Evolutionary conservation across 208 protist genomes (phyloP).

Genomic region (Trypanosomatidae sp.): DNA sequence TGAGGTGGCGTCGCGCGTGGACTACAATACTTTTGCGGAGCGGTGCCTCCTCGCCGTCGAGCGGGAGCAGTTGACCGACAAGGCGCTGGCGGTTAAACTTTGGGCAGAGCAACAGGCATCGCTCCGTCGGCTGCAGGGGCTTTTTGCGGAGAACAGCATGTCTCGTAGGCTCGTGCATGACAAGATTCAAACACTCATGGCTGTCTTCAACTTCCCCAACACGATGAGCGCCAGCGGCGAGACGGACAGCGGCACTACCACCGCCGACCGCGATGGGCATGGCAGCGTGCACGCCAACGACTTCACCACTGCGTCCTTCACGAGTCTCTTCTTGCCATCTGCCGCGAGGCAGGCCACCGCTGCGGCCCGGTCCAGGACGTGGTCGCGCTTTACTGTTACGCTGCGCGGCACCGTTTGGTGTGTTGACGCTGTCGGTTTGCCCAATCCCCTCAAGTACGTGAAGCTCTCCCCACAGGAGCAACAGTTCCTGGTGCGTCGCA

Average conservation of each 20-base stretch:
- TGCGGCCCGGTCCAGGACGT: constrained; percentile 45
- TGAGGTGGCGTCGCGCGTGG: constrained; percentile 74
- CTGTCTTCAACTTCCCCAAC: neutral
- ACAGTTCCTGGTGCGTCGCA: constrained; percentile 68
- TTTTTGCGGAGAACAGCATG: constrained; percentile 49
- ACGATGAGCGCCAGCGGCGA: neutral
- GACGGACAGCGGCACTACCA: neutral
- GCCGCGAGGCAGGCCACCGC: constrained; percentile 35
- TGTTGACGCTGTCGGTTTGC: constrained; percentile 40
- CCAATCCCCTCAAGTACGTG: constrained; percentile 44
- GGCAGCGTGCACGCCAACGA: constrained; percentile 1
- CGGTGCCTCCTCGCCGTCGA: constrained; percentile 64
- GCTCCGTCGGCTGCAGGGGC: constrained; percentile 32
- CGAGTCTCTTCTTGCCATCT: constrained; percentile 35
- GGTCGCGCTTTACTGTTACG: constrained; percentile 54
- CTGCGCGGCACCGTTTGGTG: constrained; percentile 80
- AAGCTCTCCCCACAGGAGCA: constrained; percentile 65
- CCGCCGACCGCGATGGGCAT: neutral
- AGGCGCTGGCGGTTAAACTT: constrained; percentile 41
- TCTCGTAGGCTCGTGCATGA: constrained; percentile 33
- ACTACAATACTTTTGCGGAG: constrained; percentile 80
- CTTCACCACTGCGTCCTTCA: constrained; percentile 19
- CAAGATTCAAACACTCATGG: constrained; percentile 24
- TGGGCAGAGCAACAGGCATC: constrained; percentile 30
- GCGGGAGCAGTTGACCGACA: constrained; percentile 61